These are phyloP conservation scores for Calonectria pseudoturangicola DNA, from an alignment of 2,329 filamentous ascomycete species.

Conservation along the genomic window DNA sequence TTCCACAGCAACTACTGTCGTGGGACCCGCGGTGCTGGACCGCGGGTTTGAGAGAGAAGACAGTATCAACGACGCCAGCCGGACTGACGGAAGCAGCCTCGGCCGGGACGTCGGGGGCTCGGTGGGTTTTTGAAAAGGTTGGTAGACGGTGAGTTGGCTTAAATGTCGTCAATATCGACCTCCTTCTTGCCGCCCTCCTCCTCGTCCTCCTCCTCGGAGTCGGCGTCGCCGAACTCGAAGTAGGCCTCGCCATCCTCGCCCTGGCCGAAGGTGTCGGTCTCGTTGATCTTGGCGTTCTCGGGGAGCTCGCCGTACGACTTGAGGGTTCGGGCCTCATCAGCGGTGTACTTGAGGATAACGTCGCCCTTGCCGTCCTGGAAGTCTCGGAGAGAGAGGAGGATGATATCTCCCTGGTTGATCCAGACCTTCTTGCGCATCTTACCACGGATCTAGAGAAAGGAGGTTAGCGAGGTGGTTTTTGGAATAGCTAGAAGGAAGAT, in stretches of 20 bases:
- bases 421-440: conserved; percentile 99
- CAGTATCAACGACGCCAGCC: conserved; percentile 66
- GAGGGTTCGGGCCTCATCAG: conserved; percentile 94
- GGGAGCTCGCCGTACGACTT: conserved; percentile 99
- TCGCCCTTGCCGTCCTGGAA: conserved; percentile 98
- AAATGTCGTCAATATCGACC: conserved; percentile 97
- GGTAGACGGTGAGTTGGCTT: conserved; percentile 58
- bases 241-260: conserved; percentile 96
- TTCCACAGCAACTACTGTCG: conserved; percentile 69
- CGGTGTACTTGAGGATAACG: conserved; percentile 96
- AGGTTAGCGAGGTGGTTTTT: conserved; percentile 72
- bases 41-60: conserved; percentile 78
- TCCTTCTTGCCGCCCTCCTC: conserved; percentile 81
- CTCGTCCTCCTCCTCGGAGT: conserved; percentile 74
- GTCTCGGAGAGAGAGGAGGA: conserved; percentile 89
- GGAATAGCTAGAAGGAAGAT: background rate
- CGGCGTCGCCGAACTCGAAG: conserved; percentile 99
- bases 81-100: conserved; percentile 18
- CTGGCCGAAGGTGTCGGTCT: conserved; percentile 95
- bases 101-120: conserved; percentile 50
- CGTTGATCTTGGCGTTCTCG: conserved; percentile 99
- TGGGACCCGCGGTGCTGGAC: conserved; percentile 57
- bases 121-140: conserved; percentile 45
- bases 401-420: conserved; percentile 99
- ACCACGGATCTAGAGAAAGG: conserved; percentile 79